Percentiles rank a stretch among this genome's conserved stretches.
phyloP scores from a whole-genome alignment of 2,329 filamentous ascomycete species.

The Penicillium aurantiogriseum region DNA sequence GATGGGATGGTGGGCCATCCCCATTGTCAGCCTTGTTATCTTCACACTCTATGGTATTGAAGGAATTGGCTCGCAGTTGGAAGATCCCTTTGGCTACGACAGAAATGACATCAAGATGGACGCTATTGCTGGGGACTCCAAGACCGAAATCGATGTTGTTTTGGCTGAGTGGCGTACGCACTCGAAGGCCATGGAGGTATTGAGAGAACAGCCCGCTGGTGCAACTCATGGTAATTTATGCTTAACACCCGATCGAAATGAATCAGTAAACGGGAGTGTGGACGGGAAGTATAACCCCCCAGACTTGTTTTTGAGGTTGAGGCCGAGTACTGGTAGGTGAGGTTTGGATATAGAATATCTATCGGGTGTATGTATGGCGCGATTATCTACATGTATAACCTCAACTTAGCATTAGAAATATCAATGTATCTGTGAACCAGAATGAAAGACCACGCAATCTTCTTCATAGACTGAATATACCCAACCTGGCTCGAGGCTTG shows the following conservation, averaged over 20 bases:
- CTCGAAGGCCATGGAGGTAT: slow-evolving; percentile 19
- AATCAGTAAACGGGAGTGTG: slow-evolving; percentile 5
- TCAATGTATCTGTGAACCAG: not conserved
- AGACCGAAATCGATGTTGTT: slow-evolving; percentile 58
- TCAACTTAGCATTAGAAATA: not conserved
- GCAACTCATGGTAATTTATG: slow-evolving; percentile 18
- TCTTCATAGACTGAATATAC: not conserved
- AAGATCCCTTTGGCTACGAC: slow-evolving; percentile 66
- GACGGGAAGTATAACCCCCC: slow-evolving; percentile 22
- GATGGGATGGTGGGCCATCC: slow-evolving; percentile 62
- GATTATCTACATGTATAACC: not conserved
- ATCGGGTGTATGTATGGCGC: not conserved
- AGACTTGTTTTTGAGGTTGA: slow-evolving; percentile 33
- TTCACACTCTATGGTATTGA: slow-evolving; percentile 66
- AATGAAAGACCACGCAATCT: not conserved
- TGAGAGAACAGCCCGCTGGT: slow-evolving; percentile 10
- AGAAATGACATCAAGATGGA: slow-evolving; percentile 68
- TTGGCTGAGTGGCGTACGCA: slow-evolving; percentile 56
- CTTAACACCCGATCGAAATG: slow-evolving; percentile 6
- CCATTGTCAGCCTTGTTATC: slow-evolving; percentile 58
- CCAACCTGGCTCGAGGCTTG: not conserved
- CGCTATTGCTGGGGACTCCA: slow-evolving; percentile 60
- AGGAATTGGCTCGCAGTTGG: slow-evolving; percentile 62
- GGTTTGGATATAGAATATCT: not conserved
- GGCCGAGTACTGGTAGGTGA: slow-evolving; percentile 12